A percentile compares a stretch with the other conserved stretches of the same genome.
Conservation (phyloP, 169 alveolate species). For the Besnoitia besnoiti region DNA sequence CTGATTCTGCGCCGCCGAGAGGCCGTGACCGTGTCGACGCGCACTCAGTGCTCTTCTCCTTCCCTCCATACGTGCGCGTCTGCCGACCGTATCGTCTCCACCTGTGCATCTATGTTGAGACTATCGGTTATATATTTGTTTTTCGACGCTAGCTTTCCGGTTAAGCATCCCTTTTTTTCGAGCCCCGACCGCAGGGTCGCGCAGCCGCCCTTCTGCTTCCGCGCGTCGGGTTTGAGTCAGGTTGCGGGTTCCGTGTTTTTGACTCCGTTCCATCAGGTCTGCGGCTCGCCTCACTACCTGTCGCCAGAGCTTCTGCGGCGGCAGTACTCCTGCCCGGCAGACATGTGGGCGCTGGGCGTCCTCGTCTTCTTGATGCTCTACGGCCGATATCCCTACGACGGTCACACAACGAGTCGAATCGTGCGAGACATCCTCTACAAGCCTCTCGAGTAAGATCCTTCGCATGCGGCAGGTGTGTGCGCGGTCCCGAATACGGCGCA, state of each 20-base stretch:
- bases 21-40: too few species aligned
- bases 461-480: not conserved
- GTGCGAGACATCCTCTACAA: slow-evolving; percentile 15
- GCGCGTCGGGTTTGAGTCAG: not conserved
- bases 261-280: not conserved
- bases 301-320: slow-evolving; percentile 45
- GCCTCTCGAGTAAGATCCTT: slow-evolving; percentile 3
- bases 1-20: too few species aligned
- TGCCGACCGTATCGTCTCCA: too few species aligned
- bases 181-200: not conserved
- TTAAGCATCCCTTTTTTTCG: not conserved
- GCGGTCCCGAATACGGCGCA: too few species aligned
- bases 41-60: too few species aligned
- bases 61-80: too few species aligned
- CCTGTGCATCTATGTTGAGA: too few species aligned
- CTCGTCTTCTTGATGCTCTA: slow-evolving; percentile 73
- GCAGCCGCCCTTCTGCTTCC: not conserved
- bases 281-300: slow-evolving; percentile 53
- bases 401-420: not conserved
- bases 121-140: too few species aligned
- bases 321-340: slow-evolving; percentile 53
- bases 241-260: not conserved
- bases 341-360: slow-evolving; percentile 82
- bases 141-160: not conserved
- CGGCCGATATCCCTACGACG: slow-evolving; percentile 76